Evolutionary conservation across 129 eudicot species (phyloP).

Genomic region (Escallonia herrerae): DNA sequence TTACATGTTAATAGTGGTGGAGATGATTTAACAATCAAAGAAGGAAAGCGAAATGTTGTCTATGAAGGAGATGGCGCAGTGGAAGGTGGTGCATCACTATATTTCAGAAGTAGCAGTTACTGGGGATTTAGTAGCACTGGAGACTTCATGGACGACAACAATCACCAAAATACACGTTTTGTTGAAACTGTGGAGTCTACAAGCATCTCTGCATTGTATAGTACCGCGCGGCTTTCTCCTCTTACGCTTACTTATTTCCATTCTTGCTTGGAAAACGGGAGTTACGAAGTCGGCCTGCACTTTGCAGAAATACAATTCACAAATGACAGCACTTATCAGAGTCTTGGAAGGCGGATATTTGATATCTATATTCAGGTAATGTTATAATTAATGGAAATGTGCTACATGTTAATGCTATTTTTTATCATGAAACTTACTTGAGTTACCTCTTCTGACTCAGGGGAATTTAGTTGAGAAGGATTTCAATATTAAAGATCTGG

Average conservation of each 20-base stretch:
- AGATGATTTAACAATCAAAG: conserved; percentile 32
- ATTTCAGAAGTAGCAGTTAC: conserved; percentile 23
- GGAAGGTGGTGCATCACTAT: conserved; percentile 56
- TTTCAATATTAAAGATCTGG: conserved; percentile 62
- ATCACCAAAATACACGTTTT: conserved; percentile 47
- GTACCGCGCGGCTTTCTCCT: conserved; percentile 77
- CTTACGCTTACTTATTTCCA: conserved; percentile 71
- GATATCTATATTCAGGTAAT: conserved; percentile 88
- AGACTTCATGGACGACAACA: conserved; percentile 80
- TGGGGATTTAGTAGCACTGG: conserved; percentile 97
- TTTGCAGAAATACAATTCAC: conserved; percentile 72
- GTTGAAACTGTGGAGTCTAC: conserved; percentile 27
- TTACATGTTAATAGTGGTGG: conserved; percentile 92
- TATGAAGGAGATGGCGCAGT: conserved; percentile 71
- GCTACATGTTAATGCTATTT: neutral
- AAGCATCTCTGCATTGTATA: conserved; percentile 46
- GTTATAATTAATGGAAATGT: neutral
- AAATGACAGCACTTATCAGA: conserved; percentile 43
- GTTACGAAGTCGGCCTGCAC: conserved; percentile 58
- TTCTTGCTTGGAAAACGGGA: conserved; percentile 81
- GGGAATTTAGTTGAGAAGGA: conserved; percentile 41
- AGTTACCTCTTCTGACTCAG: conserved; percentile 31
- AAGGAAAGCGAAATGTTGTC: conserved; percentile 25
- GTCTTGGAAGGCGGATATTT: conserved; percentile 74
- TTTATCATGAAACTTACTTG: neutral